Base-by-base conservation (phyloP, 2,329 filamentous ascomycete genomes). In the Clonostachys solani region DNA sequence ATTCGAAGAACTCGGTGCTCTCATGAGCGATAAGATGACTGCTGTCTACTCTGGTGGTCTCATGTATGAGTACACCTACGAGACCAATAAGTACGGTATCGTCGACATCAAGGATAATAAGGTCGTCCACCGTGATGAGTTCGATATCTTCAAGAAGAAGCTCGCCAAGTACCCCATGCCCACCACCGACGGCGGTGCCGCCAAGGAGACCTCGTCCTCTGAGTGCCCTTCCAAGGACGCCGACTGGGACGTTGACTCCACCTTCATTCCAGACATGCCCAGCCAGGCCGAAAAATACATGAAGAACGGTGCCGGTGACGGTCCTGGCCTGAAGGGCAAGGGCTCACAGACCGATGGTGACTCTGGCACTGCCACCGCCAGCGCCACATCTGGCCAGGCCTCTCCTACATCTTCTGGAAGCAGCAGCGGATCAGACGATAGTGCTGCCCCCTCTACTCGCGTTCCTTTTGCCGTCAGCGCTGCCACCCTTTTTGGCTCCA, bases 21-120 rank as follows among this genome's bases (percentile, higher is more conserved):
- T 99, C 49, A 97, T 96, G 85, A 81, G 74, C 68, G 69, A 68
- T 17, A 66, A 96, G 50, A 97, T 97, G 92, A 91, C 86, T 8
- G 57, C 67, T 16, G 91, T 96, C 59, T 97, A 96, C 80, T 96
- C 92, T 38, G 94, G 94, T 60, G 94, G 94, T 66, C 81, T 99
- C 37, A 88, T 96, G 67, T 99, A 96, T 73, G 92, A 97, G 71
- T 99, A 96, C 75, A 85, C 87, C 10, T 72, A 87, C 60, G 90
- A 95, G 68, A 76, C 77, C 51, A 89, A 84, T 71, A 77, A 84
- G 42, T 97, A 84, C 67, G 92, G 92, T 54, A 84, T 95, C 49
- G 90, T 92, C 62, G 70, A 80, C 49, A 74, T 94, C 60, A 61
- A 67, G 42, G 58, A 67, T 62, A 38, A 77, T 48, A 69, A 65